Base-by-base conservation (phyloP, 2,329 filamentous ascomycete species). In the Periconia sp. region DNA sequence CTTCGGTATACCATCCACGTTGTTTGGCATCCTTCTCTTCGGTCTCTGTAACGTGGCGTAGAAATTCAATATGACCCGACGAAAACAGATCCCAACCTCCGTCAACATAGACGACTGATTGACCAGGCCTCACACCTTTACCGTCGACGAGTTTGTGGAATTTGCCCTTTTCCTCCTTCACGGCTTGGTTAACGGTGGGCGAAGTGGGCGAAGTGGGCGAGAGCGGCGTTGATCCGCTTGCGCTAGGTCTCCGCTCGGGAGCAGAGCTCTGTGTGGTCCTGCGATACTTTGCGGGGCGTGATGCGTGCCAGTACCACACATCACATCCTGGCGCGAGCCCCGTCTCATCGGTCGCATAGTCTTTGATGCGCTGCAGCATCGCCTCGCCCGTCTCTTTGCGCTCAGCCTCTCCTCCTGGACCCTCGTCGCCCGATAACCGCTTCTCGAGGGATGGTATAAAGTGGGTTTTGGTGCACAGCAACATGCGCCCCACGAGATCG, bases 31-130 rank as follows among this genome's bases (percentile, higher is more conserved):
- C 79, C 51, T 84, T 80, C 63, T 91, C 85, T 74, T 97, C 93
- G 0, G 82, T 79, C 58, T 87, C 78, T 9, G 88, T 81, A 2
- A 99, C 93, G 41, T 84, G 82, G 45, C 88, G 85, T 50, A 99
- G 81, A 64, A 99, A 99, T 71, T 96, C 92, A 64, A 99, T 97
- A 72, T 99, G 94, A 0, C 94, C 94, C 46, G 91, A 96, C 0
- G 91, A 96, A 76, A 99, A 99, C 19, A 99, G 82, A 70, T 99
- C 94, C 73, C 95, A 99, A 1, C 93, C 94, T 45, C 94, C 94
- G 63, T 99, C 94, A 8, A 97, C 93, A 71, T 99, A 99, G 43
- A 97, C 86, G 31, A 99, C 82, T 10, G 89, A 82, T 76, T 97
- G 94, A 1, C 90, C 93, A 0, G 85, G 85, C 65, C 82, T 84